phyloP scores from a whole-genome alignment of 768 basidiomycete species.

The Mycena floridula region DNA sequence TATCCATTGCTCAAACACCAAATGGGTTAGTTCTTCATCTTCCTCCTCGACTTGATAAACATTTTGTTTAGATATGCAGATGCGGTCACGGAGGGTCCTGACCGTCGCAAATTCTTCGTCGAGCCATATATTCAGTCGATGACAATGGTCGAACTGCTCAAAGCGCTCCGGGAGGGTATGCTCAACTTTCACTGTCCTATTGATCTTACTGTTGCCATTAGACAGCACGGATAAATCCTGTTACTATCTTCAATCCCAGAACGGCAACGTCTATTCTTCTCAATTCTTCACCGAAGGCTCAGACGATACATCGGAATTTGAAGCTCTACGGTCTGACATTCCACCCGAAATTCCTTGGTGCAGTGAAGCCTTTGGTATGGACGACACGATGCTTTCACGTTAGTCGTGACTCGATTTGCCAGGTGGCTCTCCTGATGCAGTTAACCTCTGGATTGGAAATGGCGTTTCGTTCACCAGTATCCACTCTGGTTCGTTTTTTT shows the following conservation, averaged over 20 bases:
- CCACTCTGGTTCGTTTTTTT: constrained; percentile 60
- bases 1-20: constrained; percentile 79
- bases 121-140: constrained; percentile 70
- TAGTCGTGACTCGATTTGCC: neutral
- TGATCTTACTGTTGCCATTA: too few relatives aligned
- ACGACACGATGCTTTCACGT: neutral
- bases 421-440: constrained; percentile 76
- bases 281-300: constrained; percentile 25
- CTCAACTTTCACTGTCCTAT: too few relatives aligned
- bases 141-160: constrained; percentile 54
- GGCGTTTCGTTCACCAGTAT: constrained; percentile 73
- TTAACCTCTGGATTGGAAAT: constrained; percentile 91
- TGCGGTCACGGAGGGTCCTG: constrained; percentile 50
- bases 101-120: constrained; percentile 60
- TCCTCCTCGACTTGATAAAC: constrained; percentile 10
- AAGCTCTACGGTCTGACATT: constrained; percentile 56
- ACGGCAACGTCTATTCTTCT: constrained; percentile 73
- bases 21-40: constrained; percentile 54
- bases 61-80: constrained; percentile 58
- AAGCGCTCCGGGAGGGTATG: too few relatives aligned
- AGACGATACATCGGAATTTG: constrained; percentile 51
- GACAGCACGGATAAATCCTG: too few relatives aligned
- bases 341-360: constrained; percentile 69
- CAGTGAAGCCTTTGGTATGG: constrained; percentile 69
- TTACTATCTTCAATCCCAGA: constrained; percentile 87